A percentile compares a stretch with the other conserved stretches of the same genome.
phyloP scores from a whole-genome alignment of 2,329 filamentous ascomycete species.

The Talaromyces islandicus region DNA sequence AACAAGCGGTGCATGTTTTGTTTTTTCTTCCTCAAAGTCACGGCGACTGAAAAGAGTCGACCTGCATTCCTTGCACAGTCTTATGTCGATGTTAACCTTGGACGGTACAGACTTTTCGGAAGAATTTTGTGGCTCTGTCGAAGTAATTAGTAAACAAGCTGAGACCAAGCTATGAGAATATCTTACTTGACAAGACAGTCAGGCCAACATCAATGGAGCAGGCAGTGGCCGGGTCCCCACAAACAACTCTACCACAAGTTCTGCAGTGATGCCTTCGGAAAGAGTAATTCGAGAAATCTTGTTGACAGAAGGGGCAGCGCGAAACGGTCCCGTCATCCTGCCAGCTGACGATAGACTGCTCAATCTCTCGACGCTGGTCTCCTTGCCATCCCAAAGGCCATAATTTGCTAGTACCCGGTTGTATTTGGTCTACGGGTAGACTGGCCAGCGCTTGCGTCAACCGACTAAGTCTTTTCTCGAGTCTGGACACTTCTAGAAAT shows the following conservation, averaged over 20 bases:
- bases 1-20: constrained; percentile 65
- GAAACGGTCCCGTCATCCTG: constrained; percentile 78
- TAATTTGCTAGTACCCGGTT: constrained; percentile 42
- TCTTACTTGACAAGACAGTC: constrained; percentile 62
- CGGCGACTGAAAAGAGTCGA: constrained; percentile 64
- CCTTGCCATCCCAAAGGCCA: constrained; percentile 60
- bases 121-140: constrained; percentile 10
- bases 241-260: constrained; percentile 88
- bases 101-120: constrained; percentile 42
- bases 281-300: constrained; percentile 89
- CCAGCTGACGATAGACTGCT: constrained; percentile 92
- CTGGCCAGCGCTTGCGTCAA: constrained; percentile 77
- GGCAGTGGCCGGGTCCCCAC: constrained; percentile 73
- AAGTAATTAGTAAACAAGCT: background rate
- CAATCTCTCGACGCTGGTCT: constrained; percentile 70
- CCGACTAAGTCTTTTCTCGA: constrained; percentile 89
- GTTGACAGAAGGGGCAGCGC: constrained; percentile 89
- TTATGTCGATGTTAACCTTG: constrained; percentile 68
- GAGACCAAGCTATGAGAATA: background rate
- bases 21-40: constrained; percentile 69
- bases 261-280: constrained; percentile 93
- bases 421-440: constrained; percentile 60
- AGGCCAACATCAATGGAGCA: constrained; percentile 83
- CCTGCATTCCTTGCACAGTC: constrained; percentile 89
- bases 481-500: constrained; percentile 76